phyloP scores from a whole-genome alignment of 306 rosid species.

The Castanopsis chinensis region DNA sequence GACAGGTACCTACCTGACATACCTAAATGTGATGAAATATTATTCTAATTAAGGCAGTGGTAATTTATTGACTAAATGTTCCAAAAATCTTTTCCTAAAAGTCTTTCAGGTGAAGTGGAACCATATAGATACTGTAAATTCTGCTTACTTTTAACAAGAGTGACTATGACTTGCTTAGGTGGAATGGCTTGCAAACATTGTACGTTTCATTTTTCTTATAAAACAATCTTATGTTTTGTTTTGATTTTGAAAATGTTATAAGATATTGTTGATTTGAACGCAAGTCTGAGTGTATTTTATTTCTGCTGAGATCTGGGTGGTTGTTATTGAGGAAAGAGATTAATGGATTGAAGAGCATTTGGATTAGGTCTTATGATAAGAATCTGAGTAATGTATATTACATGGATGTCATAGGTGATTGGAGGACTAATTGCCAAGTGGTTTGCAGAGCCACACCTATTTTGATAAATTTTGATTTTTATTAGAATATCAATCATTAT shows the following conservation, averaged over 20 bases:
- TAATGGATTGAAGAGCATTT: not conserved
- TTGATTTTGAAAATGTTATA: not conserved
- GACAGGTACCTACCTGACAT: constrained; percentile 40
- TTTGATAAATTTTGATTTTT: not conserved
- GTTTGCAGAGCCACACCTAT: not conserved
- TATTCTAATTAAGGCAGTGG: not conserved
- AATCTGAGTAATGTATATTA: not conserved
- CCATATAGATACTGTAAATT: too few relatives aligned
- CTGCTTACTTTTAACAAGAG: not conserved
- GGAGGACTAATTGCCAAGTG: not conserved
- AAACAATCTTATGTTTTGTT: not conserved
- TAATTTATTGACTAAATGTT: not conserved
- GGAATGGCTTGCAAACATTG: not conserved
- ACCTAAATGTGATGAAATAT: constrained; percentile 14
- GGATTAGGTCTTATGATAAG: not conserved
- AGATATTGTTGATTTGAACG: not conserved
- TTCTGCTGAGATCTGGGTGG: not conserved
- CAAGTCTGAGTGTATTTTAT: not conserved
- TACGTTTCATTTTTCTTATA: not conserved
- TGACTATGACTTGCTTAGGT: not conserved
- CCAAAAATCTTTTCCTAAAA: not conserved
- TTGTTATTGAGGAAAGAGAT: not conserved
- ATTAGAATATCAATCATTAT: not conserved
- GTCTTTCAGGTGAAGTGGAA: not conserved
- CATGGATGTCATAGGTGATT: not conserved